A percentile compares a stretch with the other conserved stretches of the same genome.
These are phyloP conservation scores for Populus nigra DNA, from an alignment of 345 rosid species.

Conservation along the genomic window DNA sequence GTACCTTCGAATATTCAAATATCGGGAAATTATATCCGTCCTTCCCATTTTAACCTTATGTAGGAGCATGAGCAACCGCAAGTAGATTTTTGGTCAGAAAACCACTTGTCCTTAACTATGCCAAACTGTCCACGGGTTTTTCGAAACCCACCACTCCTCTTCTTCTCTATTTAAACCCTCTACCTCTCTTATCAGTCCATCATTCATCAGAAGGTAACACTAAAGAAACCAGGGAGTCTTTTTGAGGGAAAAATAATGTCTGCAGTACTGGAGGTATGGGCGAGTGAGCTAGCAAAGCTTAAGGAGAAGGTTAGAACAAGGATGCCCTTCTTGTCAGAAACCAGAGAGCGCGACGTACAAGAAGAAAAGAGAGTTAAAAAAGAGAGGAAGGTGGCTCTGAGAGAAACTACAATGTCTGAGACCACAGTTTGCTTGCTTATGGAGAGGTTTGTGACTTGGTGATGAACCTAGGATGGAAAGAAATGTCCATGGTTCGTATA, in stretches of 20 bases:
- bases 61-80: slow-evolving; percentile 21
- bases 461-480: slow-evolving; percentile 4
- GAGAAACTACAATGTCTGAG: slow-evolving; percentile 52
- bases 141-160: not conserved
- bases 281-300: slow-evolving; percentile 55
- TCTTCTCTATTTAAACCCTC: not conserved
- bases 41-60: not conserved
- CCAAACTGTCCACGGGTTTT: not conserved
- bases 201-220: not conserved
- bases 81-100: not conserved
- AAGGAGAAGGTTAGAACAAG: slow-evolving; percentile 40
- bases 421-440: slow-evolving; percentile 64
- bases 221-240: not conserved
- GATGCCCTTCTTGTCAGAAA: slow-evolving; percentile 32
- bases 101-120: not conserved
- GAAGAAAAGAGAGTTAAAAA: slow-evolving; percentile 20
- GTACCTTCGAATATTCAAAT: slow-evolving; percentile 4
- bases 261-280: slow-evolving; percentile 48
- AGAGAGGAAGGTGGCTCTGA: slow-evolving; percentile 23
- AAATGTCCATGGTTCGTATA: not conserved
- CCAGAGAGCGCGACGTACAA: slow-evolving; percentile 8
- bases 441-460: slow-evolving; percentile 81
- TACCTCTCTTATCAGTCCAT: not conserved
- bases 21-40: not conserved
- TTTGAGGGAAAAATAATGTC: slow-evolving; percentile 28